phyloP scores from a whole-genome alignment of 1,139 yeast genomes.

The Oligophagozyma castellii region DNA sequence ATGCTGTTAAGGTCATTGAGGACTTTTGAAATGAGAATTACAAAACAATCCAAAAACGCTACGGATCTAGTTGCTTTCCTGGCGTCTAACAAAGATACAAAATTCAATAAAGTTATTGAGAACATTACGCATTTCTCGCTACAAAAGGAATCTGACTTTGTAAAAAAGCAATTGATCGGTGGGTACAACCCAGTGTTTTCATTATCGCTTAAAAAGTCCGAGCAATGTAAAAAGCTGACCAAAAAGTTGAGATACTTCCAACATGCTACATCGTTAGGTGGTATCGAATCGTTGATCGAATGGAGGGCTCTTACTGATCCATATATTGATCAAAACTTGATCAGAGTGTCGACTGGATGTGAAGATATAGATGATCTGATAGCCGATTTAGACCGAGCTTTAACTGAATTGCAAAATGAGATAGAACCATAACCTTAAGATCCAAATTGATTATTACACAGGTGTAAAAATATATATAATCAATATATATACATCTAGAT shows the following conservation, averaged over 20 bases:
- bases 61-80: slow-evolving; percentile 48
- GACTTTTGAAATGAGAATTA: slow-evolving; percentile 60
- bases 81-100: slow-evolving; percentile 32
- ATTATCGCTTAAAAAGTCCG: slow-evolving; percentile 37
- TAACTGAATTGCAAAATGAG: slow-evolving; percentile 15
- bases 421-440: background rate
- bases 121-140: slow-evolving; percentile 58
- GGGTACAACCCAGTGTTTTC: slow-evolving; percentile 70
- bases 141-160: slow-evolving; percentile 53
- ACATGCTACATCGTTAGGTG: slow-evolving; percentile 89
- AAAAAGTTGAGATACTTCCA: slow-evolving; percentile 54
- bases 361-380: slow-evolving; percentile 66
- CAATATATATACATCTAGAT: background rate
- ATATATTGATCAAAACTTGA: slow-evolving; percentile 36
- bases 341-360: slow-evolving; percentile 69
- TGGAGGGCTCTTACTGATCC: slow-evolving; percentile 76
- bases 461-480: background rate
- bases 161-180: slow-evolving; percentile 46
- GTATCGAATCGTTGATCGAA: slow-evolving; percentile 83
- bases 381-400: slow-evolving; percentile 41
- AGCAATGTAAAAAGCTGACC: slow-evolving; percentile 53
- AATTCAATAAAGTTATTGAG: slow-evolving; percentile 30
- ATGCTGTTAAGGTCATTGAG: slow-evolving; percentile 65
- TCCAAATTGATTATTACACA: slow-evolving; percentile 2
- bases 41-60: slow-evolving; percentile 52